These are phyloP conservation scores for Beauveria varroae DNA, from an alignment of 2,329 filamentous ascomycete species.

Conservation along the genomic window DNA sequence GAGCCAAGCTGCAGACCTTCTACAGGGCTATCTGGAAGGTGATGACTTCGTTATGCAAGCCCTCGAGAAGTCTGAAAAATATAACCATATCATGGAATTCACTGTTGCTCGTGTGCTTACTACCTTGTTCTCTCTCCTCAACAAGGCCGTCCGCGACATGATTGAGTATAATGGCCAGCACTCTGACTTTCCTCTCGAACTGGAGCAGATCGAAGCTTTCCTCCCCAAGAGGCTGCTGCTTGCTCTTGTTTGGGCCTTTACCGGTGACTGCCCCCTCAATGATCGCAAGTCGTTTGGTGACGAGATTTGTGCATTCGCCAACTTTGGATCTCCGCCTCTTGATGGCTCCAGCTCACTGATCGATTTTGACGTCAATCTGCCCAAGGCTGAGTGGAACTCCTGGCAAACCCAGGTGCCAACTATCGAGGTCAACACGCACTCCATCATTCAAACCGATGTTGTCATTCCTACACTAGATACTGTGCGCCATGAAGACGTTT, in stretches of 20 bases:
- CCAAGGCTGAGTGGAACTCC: conserved; percentile 78
- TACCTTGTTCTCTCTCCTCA: conserved; percentile 90
- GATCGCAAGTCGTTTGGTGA: conserved; percentile 90
- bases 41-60: conserved; percentile 77
- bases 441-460: conserved; percentile 93
- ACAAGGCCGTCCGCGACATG: conserved; percentile 85
- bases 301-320: conserved; percentile 71
- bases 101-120: conserved; percentile 84
- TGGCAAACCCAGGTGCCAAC: conserved; percentile 95
- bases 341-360: conserved; percentile 80
- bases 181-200: conserved; percentile 84
- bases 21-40: conserved; percentile 65
- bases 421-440: conserved; percentile 97
- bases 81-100: conserved; percentile 98
- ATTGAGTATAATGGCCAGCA: conserved; percentile 96
- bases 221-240: conserved; percentile 90
- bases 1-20: conserved; percentile 67
- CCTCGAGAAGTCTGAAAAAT: conserved; percentile 66
- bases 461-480: conserved; percentile 98
- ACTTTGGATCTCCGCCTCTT: conserved; percentile 75
- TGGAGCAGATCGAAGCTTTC: conserved; percentile 83
- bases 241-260: conserved; percentile 89
- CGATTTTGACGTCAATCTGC: conserved; percentile 86
- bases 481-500: conserved; percentile 94
- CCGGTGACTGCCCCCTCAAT: conserved; percentile 81